A percentile compares a stretch with the other conserved stretches of the same genome.
Evolutionary conservation across 1,139 yeast genomes (phyloP).

Genomic region (Sugiyamaella xylanicola): DNA sequence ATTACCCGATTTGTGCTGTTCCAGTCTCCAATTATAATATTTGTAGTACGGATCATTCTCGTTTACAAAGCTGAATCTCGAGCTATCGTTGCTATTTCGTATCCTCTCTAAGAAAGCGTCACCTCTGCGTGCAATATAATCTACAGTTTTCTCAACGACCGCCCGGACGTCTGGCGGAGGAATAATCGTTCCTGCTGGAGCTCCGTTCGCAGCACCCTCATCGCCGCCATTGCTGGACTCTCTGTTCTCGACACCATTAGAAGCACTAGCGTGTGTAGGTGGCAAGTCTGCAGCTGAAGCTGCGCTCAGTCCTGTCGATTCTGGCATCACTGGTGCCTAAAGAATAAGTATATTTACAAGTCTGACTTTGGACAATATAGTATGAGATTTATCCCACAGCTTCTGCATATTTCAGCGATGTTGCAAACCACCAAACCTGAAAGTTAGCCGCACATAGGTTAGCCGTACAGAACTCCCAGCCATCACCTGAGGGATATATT

Average conservation of each 20-base stretch:
- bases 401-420: not conserved
- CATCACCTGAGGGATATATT: not conserved
- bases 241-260: no score
- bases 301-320: not conserved
- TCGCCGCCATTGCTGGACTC: not conserved
- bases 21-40: slow-evolving; percentile 54
- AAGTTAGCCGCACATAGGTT: not conserved
- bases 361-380: not conserved
- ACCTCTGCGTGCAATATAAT: slow-evolving; percentile 72
- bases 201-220: not conserved
- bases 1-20: slow-evolving; percentile 37
- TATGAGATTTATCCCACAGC: not conserved
- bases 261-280: no score
- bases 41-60: slow-evolving; percentile 56
- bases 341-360: not conserved
- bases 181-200: slow-evolving; percentile 43
- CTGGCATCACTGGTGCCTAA: not conserved
- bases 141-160: slow-evolving; percentile 71
- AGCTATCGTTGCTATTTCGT: slow-evolving; percentile 49
- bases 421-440: not conserved
- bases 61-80: slow-evolving; percentile 65
- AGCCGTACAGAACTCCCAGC: not conserved
- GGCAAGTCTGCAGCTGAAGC: not conserved
- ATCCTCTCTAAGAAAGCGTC: slow-evolving; percentile 59
- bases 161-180: slow-evolving; percentile 60